A percentile compares a stretch with the other conserved stretches of the same genome.
phyloP scores from a whole-genome alignment of 2,329 filamentous ascomycete genomes.

The Ophiostoma novo-ulmi region DNA sequence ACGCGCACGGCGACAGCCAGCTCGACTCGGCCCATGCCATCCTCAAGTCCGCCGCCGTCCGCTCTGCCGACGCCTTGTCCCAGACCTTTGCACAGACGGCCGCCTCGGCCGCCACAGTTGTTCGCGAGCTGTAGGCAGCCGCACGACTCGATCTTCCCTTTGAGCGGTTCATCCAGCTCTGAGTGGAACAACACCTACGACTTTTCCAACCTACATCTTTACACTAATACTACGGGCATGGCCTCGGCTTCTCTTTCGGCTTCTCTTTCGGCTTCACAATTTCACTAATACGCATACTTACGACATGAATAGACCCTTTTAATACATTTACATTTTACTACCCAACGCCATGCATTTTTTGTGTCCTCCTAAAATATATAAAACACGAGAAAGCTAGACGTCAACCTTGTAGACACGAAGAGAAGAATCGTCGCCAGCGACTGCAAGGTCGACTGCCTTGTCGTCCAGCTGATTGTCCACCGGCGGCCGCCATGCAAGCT shows the following conservation, averaged over 20 bases:
- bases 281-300: slow-evolving; percentile 5
- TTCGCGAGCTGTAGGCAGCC: slow-evolving; percentile 38
- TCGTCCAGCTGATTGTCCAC: slow-evolving; percentile 16
- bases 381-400: neutral
- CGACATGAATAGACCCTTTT: slow-evolving; percentile 10
- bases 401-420: slow-evolving; percentile 51
- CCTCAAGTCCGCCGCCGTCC: slow-evolving; percentile 34
- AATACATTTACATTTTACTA: neutral
- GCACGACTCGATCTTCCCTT: slow-evolving; percentile 1
- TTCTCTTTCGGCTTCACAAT: neutral
- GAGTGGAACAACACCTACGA: neutral
- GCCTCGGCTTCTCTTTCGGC: no score
- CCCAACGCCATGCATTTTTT: neutral
- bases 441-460: slow-evolving; percentile 40
- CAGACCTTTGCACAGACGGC: slow-evolving; percentile 22
- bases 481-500: slow-evolving; percentile 61
- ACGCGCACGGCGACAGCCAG: slow-evolving; percentile 73
- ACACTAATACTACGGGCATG: no score
- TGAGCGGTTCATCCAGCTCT: slow-evolving; percentile 9
- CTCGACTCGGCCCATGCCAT: slow-evolving; percentile 40
- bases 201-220: neutral
- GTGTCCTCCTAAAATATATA: neutral
- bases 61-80: slow-evolving; percentile 31
- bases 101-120: slow-evolving; percentile 27
- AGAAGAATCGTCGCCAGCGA: slow-evolving; percentile 58